A percentile compares a stretch with the other conserved stretches of the same genome.
phyloP scores from a whole-genome alignment of 2,329 filamentous ascomycete genomes.

The Fusarium falciforme region DNA sequence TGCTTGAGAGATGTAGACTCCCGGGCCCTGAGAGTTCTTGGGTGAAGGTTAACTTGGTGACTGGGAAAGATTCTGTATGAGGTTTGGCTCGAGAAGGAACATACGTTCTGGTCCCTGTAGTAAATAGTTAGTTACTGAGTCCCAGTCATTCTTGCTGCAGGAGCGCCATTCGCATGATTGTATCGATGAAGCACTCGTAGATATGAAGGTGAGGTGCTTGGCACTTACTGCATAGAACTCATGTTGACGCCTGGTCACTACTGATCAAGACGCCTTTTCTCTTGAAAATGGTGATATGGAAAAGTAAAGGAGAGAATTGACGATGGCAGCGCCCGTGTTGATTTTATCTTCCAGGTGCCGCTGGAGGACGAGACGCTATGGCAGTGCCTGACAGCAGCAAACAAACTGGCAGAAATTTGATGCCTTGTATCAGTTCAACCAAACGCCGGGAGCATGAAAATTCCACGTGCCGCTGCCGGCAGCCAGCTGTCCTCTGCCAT shows the following conservation, averaged over 20 bases:
- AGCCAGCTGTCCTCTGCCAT: not conserved
- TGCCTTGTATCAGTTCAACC: constrained; percentile 2
- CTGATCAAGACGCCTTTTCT: not conserved
- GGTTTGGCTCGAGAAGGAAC: not conserved
- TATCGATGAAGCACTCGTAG: not conserved
- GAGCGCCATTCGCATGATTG: not conserved
- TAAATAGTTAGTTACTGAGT: not conserved
- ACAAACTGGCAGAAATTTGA: not conserved
- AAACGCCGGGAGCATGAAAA: not conserved
- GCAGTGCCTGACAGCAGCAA: not conserved
- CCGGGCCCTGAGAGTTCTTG: constrained; percentile 30
- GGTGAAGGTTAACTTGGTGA: constrained; percentile 5
- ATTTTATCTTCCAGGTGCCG: not conserved
- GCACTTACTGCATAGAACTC: constrained; percentile 24
- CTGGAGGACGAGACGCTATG: not conserved
- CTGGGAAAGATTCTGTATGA: not conserved
- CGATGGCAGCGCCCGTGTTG: not conserved
- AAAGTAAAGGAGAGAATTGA: not conserved
- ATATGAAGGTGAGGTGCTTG: not conserved
- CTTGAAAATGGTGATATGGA: not conserved
- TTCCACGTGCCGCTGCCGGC: constrained; percentile 30
- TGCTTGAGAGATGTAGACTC: constrained; percentile 66
- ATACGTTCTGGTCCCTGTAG: constrained; percentile 23
- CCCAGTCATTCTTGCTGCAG: not conserved
- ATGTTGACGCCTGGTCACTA: constrained; percentile 4